Base-by-base conservation (phyloP, 768 basidiomycete species). In the Xerocomus spinulosus region DNA sequence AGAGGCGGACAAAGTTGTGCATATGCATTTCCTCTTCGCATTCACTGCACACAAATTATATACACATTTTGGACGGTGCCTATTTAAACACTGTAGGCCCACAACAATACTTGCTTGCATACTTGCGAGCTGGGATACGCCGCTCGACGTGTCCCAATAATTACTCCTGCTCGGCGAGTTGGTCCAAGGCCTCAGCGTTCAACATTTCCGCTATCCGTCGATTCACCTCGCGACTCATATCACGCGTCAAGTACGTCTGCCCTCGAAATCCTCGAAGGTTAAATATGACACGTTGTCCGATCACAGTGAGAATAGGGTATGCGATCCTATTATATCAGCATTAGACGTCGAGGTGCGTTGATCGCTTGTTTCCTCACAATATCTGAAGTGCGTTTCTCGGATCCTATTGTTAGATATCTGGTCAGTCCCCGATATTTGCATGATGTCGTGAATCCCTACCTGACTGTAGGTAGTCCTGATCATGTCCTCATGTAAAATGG, bases 211-310 rank as follows among this genome's bases (percentile, higher is more conserved):
- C 48, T 2, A 42, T 23, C 10, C 42, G 48, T 17, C 41, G 36
- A 20, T 48, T 20, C 4, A 48, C 21, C 10, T 42, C 46, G 2
- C 18, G 32, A 18, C 39, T 48, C 3, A 40, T 13, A 25, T 42
- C 24, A 9, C 25, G 32, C 18, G 21, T 28, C 25, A 25, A 28
- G 25, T 28, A 10, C 3, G 13, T 32, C 20, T n/a, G 39, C 20
- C 18, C 13, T n/a, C 30, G 38, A 3, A 28, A 45, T 13, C 13
- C 8, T 17, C 44, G 44, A 8, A 38, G 20, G 29, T 46, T 46
- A 28, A 46, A 21, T 12, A 46, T n/a, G 36, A 46, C 24, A n/a
- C 44, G 44, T 38, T 38, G 44, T 9, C 44, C 44, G 9, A 30
- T 13, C 20, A 46, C 17, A 1, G 44, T 14, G 20, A 46, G 28